phyloP scores from a whole-genome alignment of 2,329 filamentous ascomycete genomes.

The Herpomyces periplanetae region DNA sequence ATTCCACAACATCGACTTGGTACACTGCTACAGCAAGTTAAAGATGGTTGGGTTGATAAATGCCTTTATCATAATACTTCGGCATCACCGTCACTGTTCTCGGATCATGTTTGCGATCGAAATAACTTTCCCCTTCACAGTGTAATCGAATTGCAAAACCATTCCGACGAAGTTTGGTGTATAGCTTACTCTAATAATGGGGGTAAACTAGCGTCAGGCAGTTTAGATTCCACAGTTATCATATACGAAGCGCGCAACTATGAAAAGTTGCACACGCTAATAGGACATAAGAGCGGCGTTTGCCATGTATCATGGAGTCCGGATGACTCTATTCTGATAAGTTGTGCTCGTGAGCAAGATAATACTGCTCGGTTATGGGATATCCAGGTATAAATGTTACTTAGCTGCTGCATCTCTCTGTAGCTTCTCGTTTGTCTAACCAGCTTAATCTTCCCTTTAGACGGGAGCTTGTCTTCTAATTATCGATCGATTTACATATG shows the following conservation, averaged over 20 bases:
- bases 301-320: constrained; percentile 66
- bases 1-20: constrained; percentile 66
- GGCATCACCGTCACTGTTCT: constrained; percentile 41
- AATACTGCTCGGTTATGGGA: constrained; percentile 36
- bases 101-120: constrained; percentile 47
- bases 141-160: constrained; percentile 25
- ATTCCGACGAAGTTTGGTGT: constrained; percentile 61
- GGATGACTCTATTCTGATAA: constrained; percentile 49
- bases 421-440: background rate
- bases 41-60: constrained; percentile 36
- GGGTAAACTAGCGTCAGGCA: constrained; percentile 37
- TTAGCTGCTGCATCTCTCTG: background rate
- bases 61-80: constrained; percentile 66
- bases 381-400: constrained; percentile 16
- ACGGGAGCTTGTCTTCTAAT: constrained; percentile 20
- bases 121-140: constrained; percentile 36
- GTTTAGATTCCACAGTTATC: constrained; percentile 28
- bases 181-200: constrained; percentile 67
- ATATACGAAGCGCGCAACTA: constrained; percentile 47
- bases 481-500: constrained; percentile 32
- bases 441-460: constrained; percentile 7
- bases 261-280: constrained; percentile 18
- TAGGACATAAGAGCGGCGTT: constrained; percentile 26
- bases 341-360: constrained; percentile 40
- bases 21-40: constrained; percentile 39